Evolutionary conservation across 306 rosid species (phyloP), one percentile per base, ranked within the genome.

Genomic region (Rosa lucieae): DNA sequence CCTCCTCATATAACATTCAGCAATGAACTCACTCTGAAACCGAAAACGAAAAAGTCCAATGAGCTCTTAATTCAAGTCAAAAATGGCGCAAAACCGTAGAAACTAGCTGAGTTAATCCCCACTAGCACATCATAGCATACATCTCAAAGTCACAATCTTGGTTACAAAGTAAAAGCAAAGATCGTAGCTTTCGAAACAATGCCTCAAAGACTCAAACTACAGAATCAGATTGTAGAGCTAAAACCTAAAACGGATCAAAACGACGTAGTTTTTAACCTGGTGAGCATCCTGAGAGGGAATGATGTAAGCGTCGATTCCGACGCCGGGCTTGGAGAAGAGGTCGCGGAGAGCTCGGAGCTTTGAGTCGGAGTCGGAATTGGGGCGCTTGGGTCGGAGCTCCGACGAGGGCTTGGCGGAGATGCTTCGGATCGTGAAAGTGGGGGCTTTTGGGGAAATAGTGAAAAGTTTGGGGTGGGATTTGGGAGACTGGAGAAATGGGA

Each of bases 231-330:
- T 52, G 7, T 53, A 15, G 2, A 53, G 21, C 59, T 53, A 67
- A 73, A 73, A 48, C 20, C 43, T 26, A 61, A 59, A 13, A 67
- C 5, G 13, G 6, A 70, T 14, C 17, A 4, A 52, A 67, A 18
- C 56, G 21, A 53, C 26, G 52, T 10, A 35, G 69, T 5, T 44
- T 44, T 42, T 29, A 76, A 92, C 99, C 97, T 95, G 98, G 85
- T 95, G 99, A 84, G 99, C 96, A 58, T 92, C 99, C 72, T 95
- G 94, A 68, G 98, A 95, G 59, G 98, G 98, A 82, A 95, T 83
- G 79, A 95, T 84, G 80, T 92, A 95, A 42, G 98, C 98, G 70
- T 95, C 99, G 48, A 95, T 83, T 75, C 86, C 79, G 5, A 88
- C 53, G 4, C 82, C 88, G 1, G 99, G 90, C 62, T 81, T 84